A percentile compares a stretch with the other conserved stretches of the same genome.
These are phyloP conservation scores for Mixia osmundae DNA, from an alignment of 1,284 basidiomycete genomes.

Conservation along the genomic window DNA sequence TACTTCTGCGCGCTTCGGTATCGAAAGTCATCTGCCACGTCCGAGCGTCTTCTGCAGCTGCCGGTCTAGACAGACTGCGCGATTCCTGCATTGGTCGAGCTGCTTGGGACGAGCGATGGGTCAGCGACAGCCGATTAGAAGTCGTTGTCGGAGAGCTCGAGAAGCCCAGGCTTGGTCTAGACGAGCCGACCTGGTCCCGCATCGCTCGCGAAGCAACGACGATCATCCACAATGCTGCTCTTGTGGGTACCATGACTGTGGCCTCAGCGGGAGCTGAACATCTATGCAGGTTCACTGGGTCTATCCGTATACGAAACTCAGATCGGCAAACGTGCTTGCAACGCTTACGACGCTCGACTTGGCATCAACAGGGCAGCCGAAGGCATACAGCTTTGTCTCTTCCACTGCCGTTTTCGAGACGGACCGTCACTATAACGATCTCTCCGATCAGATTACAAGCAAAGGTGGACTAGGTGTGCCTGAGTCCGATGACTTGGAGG, in stretches of 20 bases:
- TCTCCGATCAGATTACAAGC: slow-evolving; percentile 45
- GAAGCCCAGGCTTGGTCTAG: slow-evolving; percentile 50
- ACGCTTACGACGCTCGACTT: slow-evolving; percentile 31
- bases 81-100: slow-evolving; percentile 58
- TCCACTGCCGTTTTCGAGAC: slow-evolving; percentile 85
- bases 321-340: slow-evolving; percentile 70
- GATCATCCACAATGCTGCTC: slow-evolving; percentile 82
- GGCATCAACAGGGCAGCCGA: slow-evolving; percentile 41
- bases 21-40: slow-evolving; percentile 79
- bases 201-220: slow-evolving; percentile 55
- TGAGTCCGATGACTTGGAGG: slow-evolving; percentile 78
- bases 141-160: slow-evolving; percentile 75
- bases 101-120: slow-evolving; percentile 87
- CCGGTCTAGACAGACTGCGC: slow-evolving; percentile 45
- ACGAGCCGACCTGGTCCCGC: slow-evolving; percentile 38
- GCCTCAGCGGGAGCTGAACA: not conserved
- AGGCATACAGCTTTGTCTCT: slow-evolving; percentile 73
- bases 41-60: slow-evolving; percentile 40
- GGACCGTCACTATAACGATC: slow-evolving; percentile 44
- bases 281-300: slow-evolving; percentile 80
- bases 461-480: slow-evolving; percentile 42
- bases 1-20: slow-evolving; percentile 43
- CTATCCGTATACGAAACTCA: slow-evolving; percentile 85
- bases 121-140: slow-evolving; percentile 41
- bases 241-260: slow-evolving; percentile 33